Evolutionary conservation across 768 basidiomycete species (phyloP).

Genomic region (Zangia roseola): DNA sequence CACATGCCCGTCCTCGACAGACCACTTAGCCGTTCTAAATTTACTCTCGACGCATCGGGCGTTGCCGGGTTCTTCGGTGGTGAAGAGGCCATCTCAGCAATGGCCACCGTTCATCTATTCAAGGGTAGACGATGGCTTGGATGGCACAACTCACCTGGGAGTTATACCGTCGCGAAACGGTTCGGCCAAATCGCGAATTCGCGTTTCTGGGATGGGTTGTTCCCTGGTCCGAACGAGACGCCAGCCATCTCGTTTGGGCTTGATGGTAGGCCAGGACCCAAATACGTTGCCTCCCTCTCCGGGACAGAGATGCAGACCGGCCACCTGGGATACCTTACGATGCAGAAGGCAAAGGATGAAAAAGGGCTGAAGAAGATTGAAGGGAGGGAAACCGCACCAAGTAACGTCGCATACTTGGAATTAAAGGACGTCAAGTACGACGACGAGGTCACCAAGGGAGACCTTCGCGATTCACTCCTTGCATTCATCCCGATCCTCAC

Average conservation of each 20-base stretch:
- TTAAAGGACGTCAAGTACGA: slow-evolving; percentile 24
- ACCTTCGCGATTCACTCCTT: slow-evolving; percentile 10
- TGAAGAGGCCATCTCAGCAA: slow-evolving; percentile 37
- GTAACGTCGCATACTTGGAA: slow-evolving; percentile 21
- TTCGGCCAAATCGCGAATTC: slow-evolving; percentile 31
- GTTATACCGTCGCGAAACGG: slow-evolving; percentile 32
- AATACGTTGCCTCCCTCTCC: slow-evolving; percentile 25
- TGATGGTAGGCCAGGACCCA: slow-evolving; percentile 28
- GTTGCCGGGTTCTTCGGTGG: slow-evolving; percentile 38
- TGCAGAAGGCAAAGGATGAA: slow-evolving; percentile 14
- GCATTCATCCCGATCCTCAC: slow-evolving; percentile 23
- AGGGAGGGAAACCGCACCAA: slow-evolving; percentile 18
- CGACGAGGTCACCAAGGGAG: slow-evolving; percentile 3
- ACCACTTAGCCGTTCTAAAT: slow-evolving; percentile 8
- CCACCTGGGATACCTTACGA: slow-evolving; percentile 30
- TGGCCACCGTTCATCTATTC: slow-evolving; percentile 35
- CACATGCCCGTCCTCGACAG: slow-evolving; percentile 16
- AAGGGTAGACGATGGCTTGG: slow-evolving; percentile 33
- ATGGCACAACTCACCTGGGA: slow-evolving; percentile 39
- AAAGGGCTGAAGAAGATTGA: not conserved
- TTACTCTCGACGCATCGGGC: slow-evolving; percentile 30
- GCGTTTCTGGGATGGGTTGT: slow-evolving; percentile 32
- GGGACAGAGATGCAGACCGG: slow-evolving; percentile 30
- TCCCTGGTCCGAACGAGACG: slow-evolving; percentile 28
- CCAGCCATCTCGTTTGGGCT: slow-evolving; percentile 31